Conservation (phyloP, 345 rosid species). For the Eucalyptus marginata region DNA sequence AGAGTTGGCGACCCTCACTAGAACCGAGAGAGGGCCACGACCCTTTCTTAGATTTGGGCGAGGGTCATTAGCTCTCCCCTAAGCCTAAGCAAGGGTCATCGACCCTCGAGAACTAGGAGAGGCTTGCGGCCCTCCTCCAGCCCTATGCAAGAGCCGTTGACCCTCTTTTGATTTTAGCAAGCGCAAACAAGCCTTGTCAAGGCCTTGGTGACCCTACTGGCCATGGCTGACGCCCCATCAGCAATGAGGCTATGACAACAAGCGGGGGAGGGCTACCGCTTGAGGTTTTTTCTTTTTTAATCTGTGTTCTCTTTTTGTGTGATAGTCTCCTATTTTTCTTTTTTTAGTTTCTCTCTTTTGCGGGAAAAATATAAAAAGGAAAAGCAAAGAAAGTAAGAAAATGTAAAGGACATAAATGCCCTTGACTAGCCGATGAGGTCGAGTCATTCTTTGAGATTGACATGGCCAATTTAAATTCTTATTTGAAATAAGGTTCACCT, state of each 20-base stretch:
- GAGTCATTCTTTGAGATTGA: no score
- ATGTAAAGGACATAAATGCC: no score
- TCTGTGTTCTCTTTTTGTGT: background rate
- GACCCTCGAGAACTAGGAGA: no score
- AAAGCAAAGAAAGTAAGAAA: no score
- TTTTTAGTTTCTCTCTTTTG: no score
- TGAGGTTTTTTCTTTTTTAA: no score
- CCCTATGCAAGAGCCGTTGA: background rate
- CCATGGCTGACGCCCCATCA: background rate
- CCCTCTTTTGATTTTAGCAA: background rate
- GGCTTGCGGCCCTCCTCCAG: rapidly evolving
- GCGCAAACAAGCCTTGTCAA: rapidly evolving
- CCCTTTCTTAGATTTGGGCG: background rate
- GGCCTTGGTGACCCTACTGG: background rate
- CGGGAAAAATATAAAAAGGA: no score
- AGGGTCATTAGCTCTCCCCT: rapidly evolving
- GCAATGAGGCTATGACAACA: no score
- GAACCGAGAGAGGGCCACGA: rapidly evolving
- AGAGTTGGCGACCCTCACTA: rapidly evolving
- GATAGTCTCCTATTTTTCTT: no score
- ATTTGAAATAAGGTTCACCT: no score
- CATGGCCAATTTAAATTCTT: no score
- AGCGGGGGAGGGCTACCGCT: rapidly evolving
- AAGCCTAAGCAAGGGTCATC: rapidly evolving
- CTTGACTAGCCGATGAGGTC: no score